Conservation (phyloP, 148 eudicot genomes). For the Camellia lanceoleosa region DNA sequence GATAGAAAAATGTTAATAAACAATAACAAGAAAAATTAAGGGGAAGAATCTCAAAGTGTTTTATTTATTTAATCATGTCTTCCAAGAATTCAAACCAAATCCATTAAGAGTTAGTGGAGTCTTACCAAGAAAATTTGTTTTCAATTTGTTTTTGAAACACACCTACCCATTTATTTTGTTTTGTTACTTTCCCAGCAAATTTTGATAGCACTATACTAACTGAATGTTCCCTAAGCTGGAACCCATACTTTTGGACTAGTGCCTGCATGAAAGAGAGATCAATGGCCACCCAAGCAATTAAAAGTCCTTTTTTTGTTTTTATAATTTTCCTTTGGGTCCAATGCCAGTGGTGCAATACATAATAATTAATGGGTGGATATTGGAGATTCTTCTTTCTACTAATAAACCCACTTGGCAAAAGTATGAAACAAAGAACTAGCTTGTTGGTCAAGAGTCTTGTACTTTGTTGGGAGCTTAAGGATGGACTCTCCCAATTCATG, state of each 20-base stretch:
- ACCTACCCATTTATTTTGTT: conserved; percentile 7
- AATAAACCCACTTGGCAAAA: neutral
- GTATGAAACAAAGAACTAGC: neutral
- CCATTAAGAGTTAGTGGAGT: neutral
- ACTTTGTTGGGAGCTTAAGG: too few species aligned
- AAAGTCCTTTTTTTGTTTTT: too few species aligned
- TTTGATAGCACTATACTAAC: neutral
- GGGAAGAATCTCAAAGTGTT: neutral
- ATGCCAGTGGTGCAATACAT: neutral
- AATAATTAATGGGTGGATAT: neutral
- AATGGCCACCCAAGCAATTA: neutral
- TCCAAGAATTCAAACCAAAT: conserved; percentile 8
- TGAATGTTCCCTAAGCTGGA: conserved; percentile 24
- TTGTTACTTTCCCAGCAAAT: neutral
- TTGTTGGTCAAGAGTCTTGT: too few species aligned
- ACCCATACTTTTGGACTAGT: conserved; percentile 2
- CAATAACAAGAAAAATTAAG: neutral
- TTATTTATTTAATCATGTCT: neutral
- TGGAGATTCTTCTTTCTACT: neutral
- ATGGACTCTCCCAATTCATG: too few species aligned
- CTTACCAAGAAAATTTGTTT: neutral
- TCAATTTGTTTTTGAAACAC: neutral
- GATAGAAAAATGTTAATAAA: neutral
- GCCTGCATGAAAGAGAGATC: neutral
- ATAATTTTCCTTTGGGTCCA: neutral